Conservation (phyloP, 495 filamentous ascomycete species). For the Bathelium albidoporum region DNA sequence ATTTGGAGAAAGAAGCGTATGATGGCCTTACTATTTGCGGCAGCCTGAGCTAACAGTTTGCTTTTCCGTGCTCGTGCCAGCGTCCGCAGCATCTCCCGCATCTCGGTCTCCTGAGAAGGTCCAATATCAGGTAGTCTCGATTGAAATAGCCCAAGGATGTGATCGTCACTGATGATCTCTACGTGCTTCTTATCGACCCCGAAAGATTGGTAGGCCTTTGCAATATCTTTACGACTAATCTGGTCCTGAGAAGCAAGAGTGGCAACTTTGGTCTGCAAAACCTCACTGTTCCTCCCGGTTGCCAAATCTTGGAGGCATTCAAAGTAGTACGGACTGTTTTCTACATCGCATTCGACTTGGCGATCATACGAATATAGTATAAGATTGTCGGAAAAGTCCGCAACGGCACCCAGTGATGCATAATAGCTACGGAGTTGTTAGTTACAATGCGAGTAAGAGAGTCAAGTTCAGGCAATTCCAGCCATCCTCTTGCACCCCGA, state of each 20-base stretch:
- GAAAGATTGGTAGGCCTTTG: constrained; percentile 44
- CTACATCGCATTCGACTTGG: constrained; percentile 31
- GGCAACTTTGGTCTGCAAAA: constrained; percentile 30
- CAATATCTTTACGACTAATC: constrained; percentile 32
- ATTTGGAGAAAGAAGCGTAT: neutral
- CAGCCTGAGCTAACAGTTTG: constrained; percentile 42
- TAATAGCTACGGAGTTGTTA: constrained; percentile 31
- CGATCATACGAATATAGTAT: constrained; percentile 38
- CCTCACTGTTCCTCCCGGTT: constrained; percentile 32
- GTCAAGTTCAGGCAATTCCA: constrained; percentile 14
- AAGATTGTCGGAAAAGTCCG: constrained; percentile 43
- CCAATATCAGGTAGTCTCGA: constrained; percentile 38
- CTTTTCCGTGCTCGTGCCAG: constrained; percentile 46
- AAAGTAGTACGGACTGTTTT: constrained; percentile 37
- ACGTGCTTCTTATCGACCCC: constrained; percentile 33
- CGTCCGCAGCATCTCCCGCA: constrained; percentile 43
- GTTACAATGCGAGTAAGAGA: constrained; percentile 9
- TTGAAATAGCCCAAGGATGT: constrained; percentile 48
- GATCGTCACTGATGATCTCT: constrained; percentile 39
- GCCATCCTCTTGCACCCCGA: constrained; percentile 5
- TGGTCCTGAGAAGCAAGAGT: constrained; percentile 34
- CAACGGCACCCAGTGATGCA: constrained; percentile 35
- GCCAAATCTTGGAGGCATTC: constrained; percentile 38
- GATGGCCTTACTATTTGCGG: constrained; percentile 41
- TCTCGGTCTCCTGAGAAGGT: constrained; percentile 38